Base-by-base conservation (phyloP, 768 basidiomycete species). In the Pulveroboletus frians region DNA sequence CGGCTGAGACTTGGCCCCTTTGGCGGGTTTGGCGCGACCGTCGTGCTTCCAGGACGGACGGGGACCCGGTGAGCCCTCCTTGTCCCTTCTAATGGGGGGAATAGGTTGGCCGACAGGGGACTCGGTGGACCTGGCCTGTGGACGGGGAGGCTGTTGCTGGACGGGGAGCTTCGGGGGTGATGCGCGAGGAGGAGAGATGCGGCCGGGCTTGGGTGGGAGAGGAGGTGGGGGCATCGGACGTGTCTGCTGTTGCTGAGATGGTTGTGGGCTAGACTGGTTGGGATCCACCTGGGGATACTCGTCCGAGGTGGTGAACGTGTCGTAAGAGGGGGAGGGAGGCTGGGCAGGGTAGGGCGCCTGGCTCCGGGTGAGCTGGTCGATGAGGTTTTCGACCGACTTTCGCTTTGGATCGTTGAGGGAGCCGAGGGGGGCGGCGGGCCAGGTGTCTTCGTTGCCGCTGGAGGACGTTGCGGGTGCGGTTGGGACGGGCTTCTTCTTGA, bases 361-460 rank as follows among this genome's bases (percentile, higher is more conserved):
- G 47, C 66, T 61, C 52, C 82, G 75, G 21, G 83, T 82, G 7
- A 89, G 65, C 58, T 86, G 83, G 50, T 89, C 87, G 56, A 90
- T 72, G 32, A 90, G 70, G 58, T 90, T 89, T 60, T 91, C 88
- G 43, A 90, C 85, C 1, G 88, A 90, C 63, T 87, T 86, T 51
- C 85, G 77, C 70, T 89, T 89, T 29, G 88, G 83, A n/a, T 67
- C 62, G 35, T 58, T 61, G 49, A 66, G 53, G 0, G 68, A 61
- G 0, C 45, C 58, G 7, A 66, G 60, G 21, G 69, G 62, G 0
- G 61, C 57, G 0, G 69, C 53, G 1, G 74, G 70, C 84, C 82
- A 86, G 11, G 79, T 75, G 47, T 85, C 82, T 29, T 88, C 84
- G 43, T 73, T 76, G 40, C 73, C 65, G 46, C 70, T 74, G 31